phyloP scores from a whole-genome alignment of 805 yeast species.

The Schizosaccharomyces japonicus region DNA sequence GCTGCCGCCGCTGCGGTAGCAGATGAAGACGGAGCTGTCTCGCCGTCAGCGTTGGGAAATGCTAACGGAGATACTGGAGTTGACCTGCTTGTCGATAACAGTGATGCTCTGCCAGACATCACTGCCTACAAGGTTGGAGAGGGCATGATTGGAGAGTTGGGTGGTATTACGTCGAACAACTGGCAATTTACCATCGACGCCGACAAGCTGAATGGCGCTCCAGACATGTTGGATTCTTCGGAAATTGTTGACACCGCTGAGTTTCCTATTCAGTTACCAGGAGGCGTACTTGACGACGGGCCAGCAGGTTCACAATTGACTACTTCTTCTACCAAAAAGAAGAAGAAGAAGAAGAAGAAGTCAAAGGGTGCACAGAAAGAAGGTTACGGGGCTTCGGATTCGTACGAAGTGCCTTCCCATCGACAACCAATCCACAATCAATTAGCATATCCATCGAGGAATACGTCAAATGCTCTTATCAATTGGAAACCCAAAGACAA shows the following conservation, averaged over 20 bases:
- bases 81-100: no score
- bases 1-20: not conserved
- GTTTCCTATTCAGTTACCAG: not conserved
- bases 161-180: not conserved
- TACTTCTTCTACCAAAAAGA: conserved; percentile 12
- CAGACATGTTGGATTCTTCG: not conserved
- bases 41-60: no score
- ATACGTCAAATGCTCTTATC: not conserved
- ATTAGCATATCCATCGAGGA: no score
- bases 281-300: no score
- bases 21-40: no score
- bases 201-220: not conserved
- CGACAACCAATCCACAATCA: no score
- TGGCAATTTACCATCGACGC: conserved; percentile 1
- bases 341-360: conserved; percentile 17
- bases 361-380: not conserved
- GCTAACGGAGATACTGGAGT: no score
- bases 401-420: not conserved
- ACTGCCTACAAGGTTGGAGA: no score
- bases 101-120: no score
- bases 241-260: not conserved
- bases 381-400: not conserved
- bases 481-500: conserved; percentile 10
- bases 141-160: no score
- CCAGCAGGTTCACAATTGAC: no score